Conservation (phyloP, 805 yeast genomes). For the Candida rishiriensis region DNA sequence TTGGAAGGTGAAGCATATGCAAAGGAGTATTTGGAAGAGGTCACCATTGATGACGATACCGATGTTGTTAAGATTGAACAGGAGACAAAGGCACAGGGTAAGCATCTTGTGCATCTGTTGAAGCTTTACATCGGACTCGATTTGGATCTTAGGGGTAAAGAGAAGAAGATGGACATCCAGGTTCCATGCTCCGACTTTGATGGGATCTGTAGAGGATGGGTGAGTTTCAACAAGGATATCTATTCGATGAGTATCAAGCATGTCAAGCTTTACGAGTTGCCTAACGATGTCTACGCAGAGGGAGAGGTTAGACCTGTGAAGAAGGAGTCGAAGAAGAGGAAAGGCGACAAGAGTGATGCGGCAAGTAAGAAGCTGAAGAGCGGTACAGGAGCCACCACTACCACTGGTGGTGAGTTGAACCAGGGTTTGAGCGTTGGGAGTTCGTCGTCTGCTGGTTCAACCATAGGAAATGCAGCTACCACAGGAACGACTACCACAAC, state of each 20-base stretch:
- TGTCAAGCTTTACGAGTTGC: constrained; percentile 75
- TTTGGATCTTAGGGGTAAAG: constrained; percentile 46
- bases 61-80: constrained; percentile 26
- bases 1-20: constrained; percentile 46
- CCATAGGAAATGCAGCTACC: constrained; percentile 2
- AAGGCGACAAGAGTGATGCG: constrained; percentile 32
- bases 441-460: constrained; percentile 6
- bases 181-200: constrained; percentile 88
- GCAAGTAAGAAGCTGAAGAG: constrained; percentile 30
- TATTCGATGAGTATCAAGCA: constrained; percentile 64
- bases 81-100: constrained; percentile 19
- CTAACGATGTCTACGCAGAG: constrained; percentile 75
- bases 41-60: constrained; percentile 28
- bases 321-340: constrained; percentile 48
- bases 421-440: constrained; percentile 3
- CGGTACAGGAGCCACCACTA: constrained; percentile 6
- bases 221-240: constrained; percentile 55
- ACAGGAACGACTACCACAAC: too few relatives aligned
- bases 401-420: background rate
- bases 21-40: constrained; percentile 29
- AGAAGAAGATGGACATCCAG: constrained; percentile 73
- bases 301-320: constrained; percentile 75
- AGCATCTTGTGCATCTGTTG: constrained; percentile 51
- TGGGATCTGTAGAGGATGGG: constrained; percentile 72
- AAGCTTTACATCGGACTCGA: constrained; percentile 79